phyloP scores from a whole-genome alignment of 257 asterid species.

The Solanum rostratum region DNA sequence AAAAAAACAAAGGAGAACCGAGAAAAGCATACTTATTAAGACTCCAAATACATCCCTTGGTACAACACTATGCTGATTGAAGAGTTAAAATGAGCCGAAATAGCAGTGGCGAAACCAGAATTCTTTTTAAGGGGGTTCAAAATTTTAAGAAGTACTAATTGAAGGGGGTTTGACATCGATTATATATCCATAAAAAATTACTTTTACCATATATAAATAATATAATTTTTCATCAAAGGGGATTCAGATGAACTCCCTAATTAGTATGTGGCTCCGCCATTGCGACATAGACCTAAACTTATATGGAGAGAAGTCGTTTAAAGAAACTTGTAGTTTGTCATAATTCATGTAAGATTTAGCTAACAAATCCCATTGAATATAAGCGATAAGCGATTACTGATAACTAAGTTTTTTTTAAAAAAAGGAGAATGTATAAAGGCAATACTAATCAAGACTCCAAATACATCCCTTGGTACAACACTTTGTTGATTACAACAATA shows the following conservation, averaged over 20 bases:
- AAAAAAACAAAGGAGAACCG: not conserved
- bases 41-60: not conserved
- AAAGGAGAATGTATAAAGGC: not conserved
- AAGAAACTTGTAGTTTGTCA: not conserved
- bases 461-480: not conserved
- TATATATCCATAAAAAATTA: no score
- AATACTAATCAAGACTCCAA: not conserved
- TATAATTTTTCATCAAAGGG: no score
- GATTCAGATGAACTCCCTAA: no score
- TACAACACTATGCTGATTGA: not conserved
- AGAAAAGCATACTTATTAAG: not conserved
- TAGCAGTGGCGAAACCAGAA: no score
- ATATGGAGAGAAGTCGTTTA: not conserved
- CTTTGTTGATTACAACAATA: no score
- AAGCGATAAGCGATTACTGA: not conserved
- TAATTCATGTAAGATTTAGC: not conserved
- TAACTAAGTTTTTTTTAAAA: not conserved
- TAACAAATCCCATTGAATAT: not conserved
- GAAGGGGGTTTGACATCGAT: no score
- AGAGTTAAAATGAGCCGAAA: not conserved
- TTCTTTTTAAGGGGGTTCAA: no score
- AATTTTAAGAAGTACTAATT: no score
- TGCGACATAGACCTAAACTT: not conserved
- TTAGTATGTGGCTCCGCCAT: no score
- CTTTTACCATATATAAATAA: no score